phyloP scores from a whole-genome alignment of 306 rosid species.

The Malus sieversii region DNA sequence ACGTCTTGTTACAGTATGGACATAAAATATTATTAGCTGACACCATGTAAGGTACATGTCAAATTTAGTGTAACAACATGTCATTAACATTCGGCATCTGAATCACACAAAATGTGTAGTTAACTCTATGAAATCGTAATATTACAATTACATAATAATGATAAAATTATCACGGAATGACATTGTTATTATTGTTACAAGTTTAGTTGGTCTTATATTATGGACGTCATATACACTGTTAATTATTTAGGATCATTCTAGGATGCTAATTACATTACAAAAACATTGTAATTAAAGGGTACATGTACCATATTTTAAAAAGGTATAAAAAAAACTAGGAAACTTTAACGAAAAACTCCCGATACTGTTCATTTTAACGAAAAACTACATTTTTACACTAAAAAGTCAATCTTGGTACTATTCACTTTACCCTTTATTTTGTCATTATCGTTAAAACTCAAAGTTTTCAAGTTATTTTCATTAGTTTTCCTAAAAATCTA shows the following conservation, averaged over 20 bases:
- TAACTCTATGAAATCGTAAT: not conserved
- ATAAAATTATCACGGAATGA: not conserved
- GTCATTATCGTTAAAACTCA: too few relatives aligned
- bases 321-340: too few relatives aligned
- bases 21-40: not conserved
- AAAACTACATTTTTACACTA: too few relatives aligned
- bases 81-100: too few relatives aligned
- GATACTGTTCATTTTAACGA: too few relatives aligned
- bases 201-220: not conserved
- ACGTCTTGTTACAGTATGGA: not conserved
- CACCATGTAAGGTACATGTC: too few relatives aligned
- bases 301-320: not conserved
- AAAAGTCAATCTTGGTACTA: too few relatives aligned
- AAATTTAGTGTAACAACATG: too few relatives aligned
- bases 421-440: too few relatives aligned
- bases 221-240: not conserved
- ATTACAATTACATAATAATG: not conserved
- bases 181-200: not conserved
- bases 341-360: too few relatives aligned
- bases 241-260: not conserved
- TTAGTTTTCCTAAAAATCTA: not conserved
- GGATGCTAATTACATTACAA: not conserved
- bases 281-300: not conserved
- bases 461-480: too few relatives aligned
- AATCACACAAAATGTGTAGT: not conserved